Percentiles rank a stretch among this genome's conserved stretches.
phyloP scores from a whole-genome alignment of 768 basidiomycete species.

The Mycena galopus region DNA sequence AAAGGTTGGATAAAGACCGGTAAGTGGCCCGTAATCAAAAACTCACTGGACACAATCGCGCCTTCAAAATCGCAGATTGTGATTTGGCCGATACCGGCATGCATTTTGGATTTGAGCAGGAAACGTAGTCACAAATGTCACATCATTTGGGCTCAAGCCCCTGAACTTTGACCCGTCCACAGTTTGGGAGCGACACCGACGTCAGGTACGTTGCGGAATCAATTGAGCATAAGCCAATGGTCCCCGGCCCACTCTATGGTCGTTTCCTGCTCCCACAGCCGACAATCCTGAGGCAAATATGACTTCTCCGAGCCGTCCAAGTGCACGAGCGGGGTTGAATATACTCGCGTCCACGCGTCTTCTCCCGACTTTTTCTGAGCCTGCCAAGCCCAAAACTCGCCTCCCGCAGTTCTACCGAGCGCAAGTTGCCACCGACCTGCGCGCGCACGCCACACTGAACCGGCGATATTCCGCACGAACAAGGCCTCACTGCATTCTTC shows the following conservation, averaged over 20 bases:
- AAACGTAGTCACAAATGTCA: too few relatives aligned
- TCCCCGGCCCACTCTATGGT: slow-evolving; percentile 22
- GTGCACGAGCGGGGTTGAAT: neutral
- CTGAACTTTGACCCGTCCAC: too few relatives aligned
- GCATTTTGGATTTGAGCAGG: too few relatives aligned
- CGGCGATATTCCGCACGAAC: slow-evolving; percentile 20
- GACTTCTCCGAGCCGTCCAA: neutral
- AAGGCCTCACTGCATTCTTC: slow-evolving; percentile 34
- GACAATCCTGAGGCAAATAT: slow-evolving; percentile 19
- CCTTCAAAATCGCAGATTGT: too few relatives aligned
- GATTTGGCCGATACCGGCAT: too few relatives aligned
- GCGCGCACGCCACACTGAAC: slow-evolving; percentile 30
- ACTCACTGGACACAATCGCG: too few relatives aligned
- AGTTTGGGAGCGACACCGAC: too few relatives aligned
- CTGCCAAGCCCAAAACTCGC: slow-evolving; percentile 36
- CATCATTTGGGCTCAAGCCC: too few relatives aligned
- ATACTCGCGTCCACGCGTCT: slow-evolving; percentile 7
- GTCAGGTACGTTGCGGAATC: too few relatives aligned
- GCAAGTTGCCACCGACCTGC: slow-evolving; percentile 33
- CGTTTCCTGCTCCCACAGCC: slow-evolving; percentile 11
- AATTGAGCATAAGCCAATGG: slow-evolving; percentile 10
- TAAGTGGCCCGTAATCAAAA: too few relatives aligned
- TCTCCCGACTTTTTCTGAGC: slow-evolving; percentile 1
- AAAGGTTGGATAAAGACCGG: too few relatives aligned
- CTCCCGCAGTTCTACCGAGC: slow-evolving; percentile 3